Conservation (phyloP, 164 flowering plant species). For the Kalanchoe fedtschenkoi region DNA sequence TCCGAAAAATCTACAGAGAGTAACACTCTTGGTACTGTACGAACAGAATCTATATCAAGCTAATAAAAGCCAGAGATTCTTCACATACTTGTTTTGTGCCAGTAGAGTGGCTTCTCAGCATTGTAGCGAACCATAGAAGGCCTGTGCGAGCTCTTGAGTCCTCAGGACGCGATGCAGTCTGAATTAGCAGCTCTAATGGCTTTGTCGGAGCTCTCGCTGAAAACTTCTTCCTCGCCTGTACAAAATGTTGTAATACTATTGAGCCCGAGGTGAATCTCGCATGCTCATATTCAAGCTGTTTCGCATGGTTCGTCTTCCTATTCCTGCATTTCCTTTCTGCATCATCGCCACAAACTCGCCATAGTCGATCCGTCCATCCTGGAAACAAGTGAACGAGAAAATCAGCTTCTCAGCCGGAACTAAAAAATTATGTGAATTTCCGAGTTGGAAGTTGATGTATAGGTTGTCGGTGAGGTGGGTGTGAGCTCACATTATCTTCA, state of each 20-base stretch:
- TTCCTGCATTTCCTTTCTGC: constrained; percentile 84
- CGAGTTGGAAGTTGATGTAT: neutral
- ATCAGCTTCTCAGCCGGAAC: neutral
- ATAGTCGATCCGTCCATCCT: constrained; percentile 96
- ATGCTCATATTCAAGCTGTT: constrained; percentile 79
- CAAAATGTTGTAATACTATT: neutral
- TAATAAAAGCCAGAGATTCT: neutral
- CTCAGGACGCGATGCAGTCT: neutral
- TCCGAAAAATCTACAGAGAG: neutral
- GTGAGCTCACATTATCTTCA: constrained; percentile 78
- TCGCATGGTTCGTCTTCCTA: constrained; percentile 86
- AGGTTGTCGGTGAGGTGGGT: neutral
- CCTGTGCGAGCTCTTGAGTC: neutral
- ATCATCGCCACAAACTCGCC: constrained; percentile 95
- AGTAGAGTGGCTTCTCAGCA: neutral
- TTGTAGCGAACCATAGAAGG: neutral
- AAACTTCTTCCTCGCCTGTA: too few species aligned
- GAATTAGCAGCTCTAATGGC: neutral
- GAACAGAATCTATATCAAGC: neutral
- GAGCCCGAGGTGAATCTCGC: constrained; percentile 57
- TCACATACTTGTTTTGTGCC: neutral
- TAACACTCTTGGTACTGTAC: neutral
- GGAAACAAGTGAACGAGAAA: neutral
- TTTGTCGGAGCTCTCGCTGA: neutral
- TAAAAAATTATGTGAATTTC: neutral